Base-by-base conservation (phyloP, 2,329 filamentous ascomycete species). In the Fusarium sp. region DNA sequence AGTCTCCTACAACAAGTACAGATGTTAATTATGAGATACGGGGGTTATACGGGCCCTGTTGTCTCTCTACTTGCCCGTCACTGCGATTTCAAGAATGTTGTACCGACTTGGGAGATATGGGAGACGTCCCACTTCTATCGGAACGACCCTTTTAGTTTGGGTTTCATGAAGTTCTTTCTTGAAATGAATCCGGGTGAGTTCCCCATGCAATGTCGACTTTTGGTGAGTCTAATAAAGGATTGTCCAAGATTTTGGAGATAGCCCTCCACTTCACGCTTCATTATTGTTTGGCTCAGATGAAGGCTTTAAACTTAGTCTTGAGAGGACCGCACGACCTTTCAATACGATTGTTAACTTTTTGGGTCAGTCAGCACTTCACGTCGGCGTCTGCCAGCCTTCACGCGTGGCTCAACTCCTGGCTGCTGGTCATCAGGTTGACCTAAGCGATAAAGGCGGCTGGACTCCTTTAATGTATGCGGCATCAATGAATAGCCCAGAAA, bases 301-400 rank as follows among this genome's bases (percentile, higher is more conserved):
- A 13, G 27, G 33, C 7, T 55, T 62, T 10, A 50, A 42, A 20
- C 7, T 27, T 6, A 41, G 27, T 4, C 5, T 57, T 3, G 18
- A 44, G 17, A 54, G 35, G 25, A 20, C 22, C 5, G 4, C n/a
- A 3, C 8, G 11, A 4, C 47, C 53, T 15, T 22, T 69, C 3
- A 11, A 12, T 4, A 22, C 59, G 7, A 18, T 39, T 20, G 42
- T 59, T 5, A 66, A 69, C 18, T 59, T 62, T n/a, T 31, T 62
- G 0, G 62, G 62, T 3, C 66, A 66, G 44, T 36, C 66, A 2
- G 29, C 57, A 9, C 66, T 66, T 36, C 62, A 69, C 18, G 17
- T 65, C 7, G 52, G 52, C 8, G 33, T 65, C 2, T 18, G 14
- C 4, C 5, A 38, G 5, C 39, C 46, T 15, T 54, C 33, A 7